Conservation (phyloP, 2,329 filamentous ascomycete genomes). For the Capronia coronata region DNA sequence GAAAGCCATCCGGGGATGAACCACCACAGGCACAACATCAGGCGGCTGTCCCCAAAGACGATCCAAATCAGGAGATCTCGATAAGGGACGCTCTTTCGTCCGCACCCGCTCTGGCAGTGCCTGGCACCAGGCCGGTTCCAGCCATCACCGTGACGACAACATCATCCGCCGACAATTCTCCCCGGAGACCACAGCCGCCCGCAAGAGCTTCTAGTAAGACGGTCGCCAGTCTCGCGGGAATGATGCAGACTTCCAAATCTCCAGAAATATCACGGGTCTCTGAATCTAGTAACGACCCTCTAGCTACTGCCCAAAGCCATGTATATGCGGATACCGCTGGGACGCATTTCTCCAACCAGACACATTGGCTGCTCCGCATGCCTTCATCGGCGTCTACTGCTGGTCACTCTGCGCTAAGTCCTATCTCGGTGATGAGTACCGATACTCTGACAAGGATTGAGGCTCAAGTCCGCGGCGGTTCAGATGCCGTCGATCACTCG, state of each 20-base stretch:
- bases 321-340: neutral
- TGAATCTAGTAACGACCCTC: neutral
- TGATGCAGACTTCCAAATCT: constrained; percentile 4
- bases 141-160: constrained; percentile 3
- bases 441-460: constrained; percentile 23
- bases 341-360: neutral
- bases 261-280: neutral
- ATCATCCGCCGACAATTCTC: neutral
- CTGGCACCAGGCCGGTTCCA: neutral
- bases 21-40: neutral
- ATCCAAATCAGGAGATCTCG: constrained; percentile 5
- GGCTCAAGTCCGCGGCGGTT: constrained; percentile 12
- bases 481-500: neutral
- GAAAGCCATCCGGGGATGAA: neutral
- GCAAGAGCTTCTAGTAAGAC: constrained; percentile 11
- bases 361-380: constrained; percentile 1
- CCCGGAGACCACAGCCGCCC: constrained; percentile 1
- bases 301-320: neutral
- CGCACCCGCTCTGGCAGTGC: neutral
- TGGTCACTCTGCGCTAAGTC: constrained; percentile 1
- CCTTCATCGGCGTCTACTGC: constrained; percentile 7
- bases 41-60: neutral
- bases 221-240: constrained; percentile 1
- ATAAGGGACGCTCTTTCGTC: constrained; percentile 1
- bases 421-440: constrained; percentile 14